Evolutionary conservation across 1,284 basidiomycete species (phyloP), one percentile per base, ranked within the genome.

Genomic region (Golubevia pallescens): DNA sequence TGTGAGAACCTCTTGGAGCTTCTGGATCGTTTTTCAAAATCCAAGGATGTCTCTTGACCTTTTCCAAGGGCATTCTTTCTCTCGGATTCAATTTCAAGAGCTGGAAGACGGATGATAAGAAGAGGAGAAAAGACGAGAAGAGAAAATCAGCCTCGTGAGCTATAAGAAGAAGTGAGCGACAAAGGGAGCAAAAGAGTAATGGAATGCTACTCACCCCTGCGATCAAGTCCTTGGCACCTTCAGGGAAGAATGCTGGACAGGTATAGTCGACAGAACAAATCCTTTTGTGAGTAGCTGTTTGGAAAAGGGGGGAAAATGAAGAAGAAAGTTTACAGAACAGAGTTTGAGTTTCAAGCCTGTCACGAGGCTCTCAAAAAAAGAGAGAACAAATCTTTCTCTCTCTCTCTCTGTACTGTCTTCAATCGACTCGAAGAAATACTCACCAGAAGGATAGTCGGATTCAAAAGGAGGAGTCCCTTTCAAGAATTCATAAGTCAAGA

Each of bases 401-500:
- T 19, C 19, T 23, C 55, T n/a, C 20, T 66, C 63, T 38, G 24
- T 21, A 24, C 58, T 57, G 21, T 21, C 63, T 21, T 60, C 58
- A 21, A 4, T 28, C 56, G 24, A 24, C n/a, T n/a, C n/a, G 42
- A 34, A 6, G 32, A n/a, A 2, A n/a, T 21, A 68, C 69, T 58
- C 61, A 69, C 65, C 63, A 2, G 68, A 66, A n/a, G 66, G 70
- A 5, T 69, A 71, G 38, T 75, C 77, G 16, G 75, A 58, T 62
- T 84, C 83, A 63, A 85, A 85, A 2, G 83, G 83, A 16, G 83
- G 81, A 0, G 74, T 71, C 1, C 83, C 83, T 55, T 79, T 74
- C n/a, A 81, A 57, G 62, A 84, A 85, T 62, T 85, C 83, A 63
- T 75, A 85, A 55, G 71, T 79, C 0, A 85, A 71, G 2, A 85